A percentile compares a stretch with the other conserved stretches of the same genome.
Evolutionary conservation across 2,329 filamentous ascomycete genomes (phyloP).

Genomic region (Chalaropsis ovoidea): DNA sequence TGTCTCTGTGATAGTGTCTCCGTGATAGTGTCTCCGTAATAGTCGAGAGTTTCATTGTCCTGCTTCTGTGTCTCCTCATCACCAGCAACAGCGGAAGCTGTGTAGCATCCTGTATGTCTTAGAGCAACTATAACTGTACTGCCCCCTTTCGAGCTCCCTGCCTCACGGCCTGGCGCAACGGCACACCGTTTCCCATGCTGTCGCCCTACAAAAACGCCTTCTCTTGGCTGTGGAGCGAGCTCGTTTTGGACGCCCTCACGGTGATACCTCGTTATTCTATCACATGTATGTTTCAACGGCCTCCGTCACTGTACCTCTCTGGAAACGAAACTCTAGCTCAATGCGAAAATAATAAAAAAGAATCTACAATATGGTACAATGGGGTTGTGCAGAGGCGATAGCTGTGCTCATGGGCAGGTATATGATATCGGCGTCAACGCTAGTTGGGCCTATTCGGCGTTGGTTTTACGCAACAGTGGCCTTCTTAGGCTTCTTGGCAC

Average conservation of each 20-base stretch:
- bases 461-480: conserved; percentile 43
- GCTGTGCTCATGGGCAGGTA: conserved; percentile 1
- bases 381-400: background rate
- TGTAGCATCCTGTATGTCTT: no score
- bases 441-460: background rate
- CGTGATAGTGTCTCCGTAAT: no score
- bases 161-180: no score
- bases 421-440: background rate
- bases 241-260: background rate
- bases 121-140: no score
- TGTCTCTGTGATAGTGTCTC: no score
- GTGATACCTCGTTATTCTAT: background rate
- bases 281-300: background rate
- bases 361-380: conserved; percentile 24
- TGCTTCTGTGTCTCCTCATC: no score
- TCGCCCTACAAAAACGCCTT: no score
- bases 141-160: no score
- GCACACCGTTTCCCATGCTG: no score
- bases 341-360: background rate
- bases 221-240: no score
- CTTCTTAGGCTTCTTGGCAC: conserved; percentile 96
- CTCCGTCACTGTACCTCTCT: background rate
- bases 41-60: no score
- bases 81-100: no score
- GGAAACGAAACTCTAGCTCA: background rate